These are phyloP conservation scores for Lepidopterella palustris DNA, from an alignment of 495 filamentous ascomycete species.

Conservation along the genomic window DNA sequence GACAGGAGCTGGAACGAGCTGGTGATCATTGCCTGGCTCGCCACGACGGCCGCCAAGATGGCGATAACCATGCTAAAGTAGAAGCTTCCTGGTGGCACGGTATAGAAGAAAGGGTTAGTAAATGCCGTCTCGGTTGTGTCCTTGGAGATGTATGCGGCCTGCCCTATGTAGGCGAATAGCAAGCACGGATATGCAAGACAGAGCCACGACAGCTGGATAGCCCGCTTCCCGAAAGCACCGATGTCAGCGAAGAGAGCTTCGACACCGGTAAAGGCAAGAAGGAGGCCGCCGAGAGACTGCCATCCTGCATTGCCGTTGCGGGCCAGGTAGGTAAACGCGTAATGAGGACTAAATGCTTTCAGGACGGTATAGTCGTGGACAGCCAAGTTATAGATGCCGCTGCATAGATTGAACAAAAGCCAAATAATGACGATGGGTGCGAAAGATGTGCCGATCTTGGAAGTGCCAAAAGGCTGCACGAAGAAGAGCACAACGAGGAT, in stretches of 20 bases:
- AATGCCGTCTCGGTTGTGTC: slow-evolving; percentile 55
- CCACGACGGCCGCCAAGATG: slow-evolving; percentile 64
- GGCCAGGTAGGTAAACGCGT: slow-evolving; percentile 54
- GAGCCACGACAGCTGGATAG: slow-evolving; percentile 57
- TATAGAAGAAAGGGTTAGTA: slow-evolving; percentile 66
- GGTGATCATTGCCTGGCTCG: slow-evolving; percentile 71
- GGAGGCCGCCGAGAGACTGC: slow-evolving; percentile 61
- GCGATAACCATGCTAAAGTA: slow-evolving; percentile 60
- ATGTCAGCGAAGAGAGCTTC: slow-evolving; percentile 74
- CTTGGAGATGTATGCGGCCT: slow-evolving; percentile 63
- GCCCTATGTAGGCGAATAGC: slow-evolving; percentile 65
- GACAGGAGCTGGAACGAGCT: slow-evolving; percentile 61
- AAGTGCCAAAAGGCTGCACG: slow-evolving; percentile 64
- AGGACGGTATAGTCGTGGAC: slow-evolving; percentile 58
- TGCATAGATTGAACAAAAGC: slow-evolving; percentile 59
- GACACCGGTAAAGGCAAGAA: slow-evolving; percentile 72
- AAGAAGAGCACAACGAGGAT: slow-evolving; percentile 63
- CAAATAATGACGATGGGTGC: slow-evolving; percentile 69
- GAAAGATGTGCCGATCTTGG: slow-evolving; percentile 57
- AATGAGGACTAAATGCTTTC: slow-evolving; percentile 63
- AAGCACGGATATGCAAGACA: slow-evolving; percentile 64
- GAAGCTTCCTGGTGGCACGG: slow-evolving; percentile 57
- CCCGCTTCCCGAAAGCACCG: slow-evolving; percentile 51
- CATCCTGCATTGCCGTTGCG: slow-evolving; percentile 57
- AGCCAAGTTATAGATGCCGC: slow-evolving; percentile 54